Conservation (phyloP, 108 stramenopile genomes). For the Tribonema minus region DNA sequence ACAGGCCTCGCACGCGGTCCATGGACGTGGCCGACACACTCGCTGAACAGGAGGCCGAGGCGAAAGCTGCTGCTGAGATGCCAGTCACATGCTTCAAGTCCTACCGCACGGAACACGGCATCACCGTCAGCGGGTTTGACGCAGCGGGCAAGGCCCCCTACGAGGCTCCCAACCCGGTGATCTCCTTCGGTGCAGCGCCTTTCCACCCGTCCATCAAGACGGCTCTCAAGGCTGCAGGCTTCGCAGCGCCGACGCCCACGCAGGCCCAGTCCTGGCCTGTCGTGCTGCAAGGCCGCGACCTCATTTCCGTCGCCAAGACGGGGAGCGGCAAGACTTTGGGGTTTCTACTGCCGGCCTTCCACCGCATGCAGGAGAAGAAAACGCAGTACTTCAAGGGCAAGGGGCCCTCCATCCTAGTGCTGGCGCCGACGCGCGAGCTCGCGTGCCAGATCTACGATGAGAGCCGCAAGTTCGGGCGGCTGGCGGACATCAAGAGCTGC, state of each 20-base stretch:
- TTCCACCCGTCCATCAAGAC: conserved; percentile 90
- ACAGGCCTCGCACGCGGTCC: conserved; percentile 12
- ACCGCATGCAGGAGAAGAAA: conserved; percentile 90
- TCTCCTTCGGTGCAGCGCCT: conserved; percentile 76
- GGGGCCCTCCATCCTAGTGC: conserved; percentile 90
- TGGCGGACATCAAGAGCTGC: conserved; percentile 91
- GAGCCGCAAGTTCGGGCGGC: conserved; percentile 91
- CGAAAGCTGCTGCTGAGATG: neutral
- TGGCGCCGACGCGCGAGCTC: conserved; percentile 98
- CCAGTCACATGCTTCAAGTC: neutral
- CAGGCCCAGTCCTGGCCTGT: conserved; percentile 99
- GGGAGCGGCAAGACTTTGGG: conserved; percentile 92
- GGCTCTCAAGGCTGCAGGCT: conserved; percentile 92
- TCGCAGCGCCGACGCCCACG: conserved; percentile 91
- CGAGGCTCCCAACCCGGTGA: conserved; percentile 83
- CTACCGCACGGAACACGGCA: conserved; percentile 69
- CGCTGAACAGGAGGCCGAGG: neutral
- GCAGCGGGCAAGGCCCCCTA: conserved; percentile 62
- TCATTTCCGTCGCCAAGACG: conserved; percentile 91
- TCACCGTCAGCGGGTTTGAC: conserved; percentile 67
- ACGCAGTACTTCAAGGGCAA: conserved; percentile 69
- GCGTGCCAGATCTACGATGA: conserved; percentile 98
- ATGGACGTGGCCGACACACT: conserved; percentile 21
- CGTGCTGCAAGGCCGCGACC: conserved; percentile 91
- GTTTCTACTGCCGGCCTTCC: conserved; percentile 98